Evolutionary conservation across 495 filamentous ascomycete genomes (phyloP), one percentile per base, ranked within the genome.

Genomic region (Hypoxylon trugodes): DNA sequence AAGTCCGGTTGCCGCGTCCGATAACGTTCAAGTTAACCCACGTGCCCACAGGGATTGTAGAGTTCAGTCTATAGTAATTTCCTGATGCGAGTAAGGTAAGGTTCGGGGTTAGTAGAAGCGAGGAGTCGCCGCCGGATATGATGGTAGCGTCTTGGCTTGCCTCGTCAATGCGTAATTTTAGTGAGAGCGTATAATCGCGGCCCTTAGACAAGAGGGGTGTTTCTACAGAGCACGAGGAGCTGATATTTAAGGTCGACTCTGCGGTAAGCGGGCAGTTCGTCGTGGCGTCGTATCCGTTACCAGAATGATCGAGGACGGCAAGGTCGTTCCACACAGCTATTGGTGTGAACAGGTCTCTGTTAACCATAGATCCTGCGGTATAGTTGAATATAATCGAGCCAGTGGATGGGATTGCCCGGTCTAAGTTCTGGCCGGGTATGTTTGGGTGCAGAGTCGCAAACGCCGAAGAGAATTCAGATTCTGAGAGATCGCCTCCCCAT

Each of bases 121-220:
- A 74, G 13, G 83, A 79, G 49, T 81, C 77, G 5, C 63, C 56
- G 2, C 83, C 83, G 6, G 71, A 62, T 30, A 84, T 72, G 12
- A 80, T 46, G 1, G 65, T 68, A 2, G 74, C 74, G 21, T 77
- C 71, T 0, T 42, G 37, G 1, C n/a, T 50, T 3, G 30, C 6
- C 6, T 65, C 57, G 3, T 75, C 73, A 2, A 79, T 49, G 8
- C 66, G 69, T 1, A 82, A 61, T 22, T 66, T 69, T 33, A 81
- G 74, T 0, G 79, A 76, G 6, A 84, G 72, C 2, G 77, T 79
- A 61, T 83, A 84, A 56, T 81, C 74, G 35, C 79, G 68, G 2
- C 82, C 81, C 55, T 83, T 83, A 24, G 77, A 79, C 10, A 67
- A 57, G 1, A 84, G 66, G 0, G 78, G 80, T 12, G 79, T 80